Evolutionary conservation across 2,329 filamentous ascomycete genomes (phyloP), one percentile per base, ranked within the genome.

Genomic region (Aureobasidium sp.): DNA sequence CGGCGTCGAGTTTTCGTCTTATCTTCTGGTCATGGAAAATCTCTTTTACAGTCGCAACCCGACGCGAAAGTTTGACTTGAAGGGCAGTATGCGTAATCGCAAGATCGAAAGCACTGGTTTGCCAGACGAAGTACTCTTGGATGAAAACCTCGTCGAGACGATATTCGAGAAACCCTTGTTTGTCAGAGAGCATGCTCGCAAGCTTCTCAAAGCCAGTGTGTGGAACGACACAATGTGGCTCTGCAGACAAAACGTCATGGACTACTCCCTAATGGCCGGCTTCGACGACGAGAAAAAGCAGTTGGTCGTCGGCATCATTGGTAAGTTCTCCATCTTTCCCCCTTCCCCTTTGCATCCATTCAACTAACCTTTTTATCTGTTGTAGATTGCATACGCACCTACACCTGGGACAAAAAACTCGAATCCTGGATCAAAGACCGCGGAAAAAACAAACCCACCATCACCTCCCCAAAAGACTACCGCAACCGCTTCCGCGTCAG

Each of bases 361-460:
- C 22, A 25, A 51, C 45, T 61, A 62, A 34, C 7, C 25, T 64
- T 56, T 56, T 45, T 22, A 29, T 17, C 11, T 12, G 22, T 39
- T 71, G 6, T 29, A 61, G 93, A 99, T 74, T 97, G 94, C 73
- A 97, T 99, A 67, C 86, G 94, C 61, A 99, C 94, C 0, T 99
- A 97, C 73, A 99, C 94, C 0, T 99, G 94, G 91, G 94, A 99
- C 79, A 99, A 99, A 81, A 97, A 97, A 73, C 84, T 99, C n/a
- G 94, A 99, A 78, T 94, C 88, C 61, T 99, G 94, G 94, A 97
- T 99, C 82, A 99, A 99, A 76, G 92, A 97, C 71, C 88, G 93
- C 42, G 94, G 95, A 70, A 87, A 87, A 74, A 87, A 87, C 68
- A 84, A 91, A 65, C 95, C 95, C 9, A 99, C 94, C 0, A 94